These are phyloP conservation scores for Alisma plantagoaquatica DNA, from an alignment of 106 monocot genomes.

Conservation along the genomic window DNA sequence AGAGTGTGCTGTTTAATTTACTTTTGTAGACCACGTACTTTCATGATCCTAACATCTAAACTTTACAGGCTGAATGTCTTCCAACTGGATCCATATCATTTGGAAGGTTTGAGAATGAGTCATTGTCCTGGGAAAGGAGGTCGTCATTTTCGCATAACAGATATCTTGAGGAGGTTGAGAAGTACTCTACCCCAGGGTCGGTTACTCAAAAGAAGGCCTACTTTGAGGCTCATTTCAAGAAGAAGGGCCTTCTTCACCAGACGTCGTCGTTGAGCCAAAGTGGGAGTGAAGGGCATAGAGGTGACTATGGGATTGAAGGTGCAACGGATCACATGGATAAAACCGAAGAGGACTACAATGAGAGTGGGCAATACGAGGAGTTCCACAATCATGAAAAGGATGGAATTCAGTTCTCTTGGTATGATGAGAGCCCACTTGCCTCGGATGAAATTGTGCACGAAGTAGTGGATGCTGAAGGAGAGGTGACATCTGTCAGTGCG, in stretches of 20 bases:
- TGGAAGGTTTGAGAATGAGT: constrained; percentile 67
- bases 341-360: constrained; percentile 12
- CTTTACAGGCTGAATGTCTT: constrained; percentile 45
- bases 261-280: constrained; percentile 19
- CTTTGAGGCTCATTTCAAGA: constrained; percentile 82
- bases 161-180: constrained; percentile 84
- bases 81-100: constrained; percentile 63
- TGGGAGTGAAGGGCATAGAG: constrained; percentile 13
- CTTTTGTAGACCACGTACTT: no score
- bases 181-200: constrained; percentile 68
- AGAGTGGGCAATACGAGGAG: constrained; percentile 3
- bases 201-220: constrained; percentile 79
- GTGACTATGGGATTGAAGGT: constrained; percentile 14
- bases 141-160: constrained; percentile 70
- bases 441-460: constrained; percentile 29
- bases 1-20: no score
- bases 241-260: constrained; percentile 33
- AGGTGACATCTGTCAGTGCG: constrained; percentile 10
- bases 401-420: constrained; percentile 20
- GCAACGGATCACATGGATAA: constrained; percentile 11
- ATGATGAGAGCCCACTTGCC: constrained; percentile 16
- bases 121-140: constrained; percentile 72
- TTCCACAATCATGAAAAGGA: constrained; percentile 5
- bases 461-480: constrained; percentile 16
- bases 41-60: neutral